Evolutionary conservation across 345 rosid species (phyloP).

Genomic region (Eucalyptus cloeziana): DNA sequence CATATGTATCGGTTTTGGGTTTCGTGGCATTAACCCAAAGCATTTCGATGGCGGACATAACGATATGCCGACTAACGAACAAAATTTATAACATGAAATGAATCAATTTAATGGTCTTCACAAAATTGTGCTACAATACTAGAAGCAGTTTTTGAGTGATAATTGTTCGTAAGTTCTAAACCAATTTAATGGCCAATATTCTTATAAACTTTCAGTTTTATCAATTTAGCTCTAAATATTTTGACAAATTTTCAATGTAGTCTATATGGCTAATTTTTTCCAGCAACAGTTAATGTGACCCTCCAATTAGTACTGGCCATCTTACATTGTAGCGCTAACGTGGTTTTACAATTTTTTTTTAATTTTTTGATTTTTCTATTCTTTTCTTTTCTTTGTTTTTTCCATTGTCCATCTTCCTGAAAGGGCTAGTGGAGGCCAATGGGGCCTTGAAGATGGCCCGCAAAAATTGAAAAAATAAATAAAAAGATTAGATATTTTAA

Average conservation of each 20-base stretch:
- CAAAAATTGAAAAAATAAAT: neutral
- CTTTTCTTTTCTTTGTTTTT: neutral
- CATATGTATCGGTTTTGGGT: too few species aligned
- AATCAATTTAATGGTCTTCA: neutral
- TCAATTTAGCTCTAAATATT: neutral
- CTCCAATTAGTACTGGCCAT: fast-evolving
- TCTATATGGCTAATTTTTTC: neutral
- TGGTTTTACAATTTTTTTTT: neutral
- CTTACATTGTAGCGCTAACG: neutral
- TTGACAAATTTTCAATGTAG: neutral
- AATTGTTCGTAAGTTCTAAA: neutral
- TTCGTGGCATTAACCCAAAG: neutral
- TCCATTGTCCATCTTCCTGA: neutral
- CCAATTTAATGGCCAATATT: neutral
- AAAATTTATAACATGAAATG: neutral
- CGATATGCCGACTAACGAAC: neutral
- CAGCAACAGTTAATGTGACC: neutral
- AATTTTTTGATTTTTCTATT: neutral
- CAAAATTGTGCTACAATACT: neutral
- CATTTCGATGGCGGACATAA: neutral
- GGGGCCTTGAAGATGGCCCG: neutral
- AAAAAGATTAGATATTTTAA: neutral
- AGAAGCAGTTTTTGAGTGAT: neutral
- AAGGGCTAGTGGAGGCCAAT: neutral
- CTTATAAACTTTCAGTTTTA: neutral